phyloP scores from a whole-genome alignment of 441 rosid genomes.

The Erysimum pusillum region DNA sequence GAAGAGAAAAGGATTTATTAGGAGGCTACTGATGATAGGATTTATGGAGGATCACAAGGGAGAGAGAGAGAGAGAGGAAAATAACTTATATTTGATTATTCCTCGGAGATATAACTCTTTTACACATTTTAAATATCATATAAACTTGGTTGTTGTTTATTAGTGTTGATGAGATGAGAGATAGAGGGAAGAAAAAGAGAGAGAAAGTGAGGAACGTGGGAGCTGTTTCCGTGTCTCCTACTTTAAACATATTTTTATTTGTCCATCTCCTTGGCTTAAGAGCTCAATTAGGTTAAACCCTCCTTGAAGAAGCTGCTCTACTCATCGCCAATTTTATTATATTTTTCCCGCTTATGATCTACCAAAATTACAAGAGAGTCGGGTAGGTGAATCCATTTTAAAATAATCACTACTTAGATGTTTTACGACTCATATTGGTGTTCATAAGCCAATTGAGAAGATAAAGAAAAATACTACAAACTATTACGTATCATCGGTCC shows the following conservation, averaged over 20 bases:
- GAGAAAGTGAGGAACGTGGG: slow-evolving; percentile 83
- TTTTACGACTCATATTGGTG: background rate
- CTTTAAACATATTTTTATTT: slow-evolving; percentile 52
- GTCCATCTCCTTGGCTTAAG: slow-evolving; percentile 77
- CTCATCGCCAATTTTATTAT: background rate
- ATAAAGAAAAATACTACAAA: background rate
- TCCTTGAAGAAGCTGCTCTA: slow-evolving; percentile 58
- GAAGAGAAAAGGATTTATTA: slow-evolving; percentile 40
- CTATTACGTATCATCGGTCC: slow-evolving; percentile 22
- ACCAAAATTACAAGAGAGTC: slow-evolving; percentile 9
- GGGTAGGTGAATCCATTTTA: slow-evolving; percentile 2
- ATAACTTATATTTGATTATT: slow-evolving; percentile 56
- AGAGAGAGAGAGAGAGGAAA: slow-evolving; percentile 40
- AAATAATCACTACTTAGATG: background rate
- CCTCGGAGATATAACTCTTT: slow-evolving; percentile 57
- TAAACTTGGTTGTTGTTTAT: slow-evolving; percentile 40
- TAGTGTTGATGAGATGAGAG: slow-evolving; percentile 44
- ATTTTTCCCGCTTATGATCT: background rate
- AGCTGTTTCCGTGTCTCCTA: slow-evolving; percentile 89
- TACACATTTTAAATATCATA: slow-evolving; percentile 31
- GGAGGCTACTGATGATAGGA: slow-evolving; percentile 54
- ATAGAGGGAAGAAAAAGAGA: slow-evolving; percentile 34
- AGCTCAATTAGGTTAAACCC: slow-evolving; percentile 54
- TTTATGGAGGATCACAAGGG: slow-evolving; percentile 81
- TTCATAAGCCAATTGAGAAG: slow-evolving; percentile 21